phyloP scores from a whole-genome alignment of 2,329 filamentous ascomycete species.

The Aurifilum marmelostoma region DNA sequence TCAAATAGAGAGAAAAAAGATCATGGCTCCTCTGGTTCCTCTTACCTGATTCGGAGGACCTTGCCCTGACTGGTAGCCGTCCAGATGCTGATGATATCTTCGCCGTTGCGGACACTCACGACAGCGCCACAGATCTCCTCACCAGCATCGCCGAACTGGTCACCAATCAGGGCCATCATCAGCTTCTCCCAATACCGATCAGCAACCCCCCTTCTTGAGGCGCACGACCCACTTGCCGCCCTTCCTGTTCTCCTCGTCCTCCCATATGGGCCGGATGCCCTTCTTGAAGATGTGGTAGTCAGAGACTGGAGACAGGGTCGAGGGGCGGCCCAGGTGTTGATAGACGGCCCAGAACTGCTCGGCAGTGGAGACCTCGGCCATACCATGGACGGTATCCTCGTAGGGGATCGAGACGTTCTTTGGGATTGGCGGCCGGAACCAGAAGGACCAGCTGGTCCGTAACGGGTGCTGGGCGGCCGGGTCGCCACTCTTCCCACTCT shows the following conservation, averaged over 20 bases:
- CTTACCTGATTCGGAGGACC: conserved; percentile 94
- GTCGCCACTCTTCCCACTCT: conserved; percentile 22
- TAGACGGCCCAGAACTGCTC: conserved; percentile 95
- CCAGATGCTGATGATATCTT: conserved; percentile 98
- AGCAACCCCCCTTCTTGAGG: conserved; percentile 93
- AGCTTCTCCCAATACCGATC: conserved; percentile 98
- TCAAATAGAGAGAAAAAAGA: too few relatives aligned
- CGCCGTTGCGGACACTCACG: conserved; percentile 89
- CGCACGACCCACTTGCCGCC: conserved; percentile 98
- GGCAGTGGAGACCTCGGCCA: conserved; percentile 78
- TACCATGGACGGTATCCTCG: conserved; percentile 90
- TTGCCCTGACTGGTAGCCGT: conserved; percentile 89
- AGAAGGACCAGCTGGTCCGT: conserved; percentile 91
- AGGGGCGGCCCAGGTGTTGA: conserved; percentile 86
- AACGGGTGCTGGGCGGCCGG: conserved; percentile 58
- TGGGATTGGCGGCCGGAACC: conserved; percentile 94
- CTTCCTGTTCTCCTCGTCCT: conserved; percentile 94
- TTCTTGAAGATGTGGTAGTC: conserved; percentile 99
- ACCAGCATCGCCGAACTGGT: conserved; percentile 89
- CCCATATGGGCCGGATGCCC: conserved; percentile 95
- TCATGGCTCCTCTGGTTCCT: too few relatives aligned
- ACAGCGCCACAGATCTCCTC: conserved; percentile 96
- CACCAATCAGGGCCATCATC: conserved; percentile 85
- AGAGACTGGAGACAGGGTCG: conserved; percentile 83
- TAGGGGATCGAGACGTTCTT: conserved; percentile 94